Percentiles rank a stretch among this genome's conserved stretches.
Evolutionary conservation across 2,329 filamentous ascomycete species (phyloP).

Genomic region (Nigrospora oryzae): DNA sequence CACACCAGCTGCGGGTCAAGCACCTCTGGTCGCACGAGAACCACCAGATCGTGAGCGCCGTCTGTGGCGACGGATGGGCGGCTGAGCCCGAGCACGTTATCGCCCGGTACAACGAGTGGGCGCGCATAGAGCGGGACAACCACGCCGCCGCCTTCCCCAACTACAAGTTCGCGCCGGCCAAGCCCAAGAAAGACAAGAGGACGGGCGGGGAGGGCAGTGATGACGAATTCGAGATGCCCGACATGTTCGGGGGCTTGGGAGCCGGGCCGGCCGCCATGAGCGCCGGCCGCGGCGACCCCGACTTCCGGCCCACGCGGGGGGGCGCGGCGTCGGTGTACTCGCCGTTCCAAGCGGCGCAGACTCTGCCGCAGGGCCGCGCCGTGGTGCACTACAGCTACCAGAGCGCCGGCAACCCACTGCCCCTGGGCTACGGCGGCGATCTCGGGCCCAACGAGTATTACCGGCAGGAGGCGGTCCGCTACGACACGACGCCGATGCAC

Average conservation of each 20-base stretch:
- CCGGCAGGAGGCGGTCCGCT: neutral
- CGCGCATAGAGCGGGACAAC: conserved; percentile 73
- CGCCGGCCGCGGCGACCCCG: conserved; percentile 18
- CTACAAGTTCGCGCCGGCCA: conserved; percentile 91
- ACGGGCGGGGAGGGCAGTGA: conserved; percentile 19
- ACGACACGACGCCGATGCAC: neutral
- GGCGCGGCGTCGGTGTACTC: conserved; percentile 11
- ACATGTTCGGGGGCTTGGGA: conserved; percentile 2
- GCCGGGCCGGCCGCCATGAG: conserved; percentile 11
- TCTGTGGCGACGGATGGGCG: conserved; percentile 83
- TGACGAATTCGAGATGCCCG: conserved; percentile 14
- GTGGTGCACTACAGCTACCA: conserved; percentile 1
- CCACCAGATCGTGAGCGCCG: conserved; percentile 82
- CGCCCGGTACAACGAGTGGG: conserved; percentile 69
- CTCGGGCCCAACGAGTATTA: neutral
- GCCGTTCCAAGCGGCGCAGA: conserved; percentile 28
- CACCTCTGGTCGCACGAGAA: conserved; percentile 77
- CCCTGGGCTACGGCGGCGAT: neutral
- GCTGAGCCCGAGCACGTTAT: conserved; percentile 67
- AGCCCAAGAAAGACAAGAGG: conserved; percentile 38
- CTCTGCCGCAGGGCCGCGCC: conserved; percentile 6
- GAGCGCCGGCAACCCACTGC: neutral
- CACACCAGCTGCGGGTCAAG: conserved; percentile 82
- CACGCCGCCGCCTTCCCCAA: conserved; percentile 78
- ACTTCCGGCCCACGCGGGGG: conserved; percentile 19